Evolutionary conservation across 768 basidiomycete genomes (phyloP), one percentile per base, ranked within the genome.

Genomic region (Dentipellis sp.): DNA sequence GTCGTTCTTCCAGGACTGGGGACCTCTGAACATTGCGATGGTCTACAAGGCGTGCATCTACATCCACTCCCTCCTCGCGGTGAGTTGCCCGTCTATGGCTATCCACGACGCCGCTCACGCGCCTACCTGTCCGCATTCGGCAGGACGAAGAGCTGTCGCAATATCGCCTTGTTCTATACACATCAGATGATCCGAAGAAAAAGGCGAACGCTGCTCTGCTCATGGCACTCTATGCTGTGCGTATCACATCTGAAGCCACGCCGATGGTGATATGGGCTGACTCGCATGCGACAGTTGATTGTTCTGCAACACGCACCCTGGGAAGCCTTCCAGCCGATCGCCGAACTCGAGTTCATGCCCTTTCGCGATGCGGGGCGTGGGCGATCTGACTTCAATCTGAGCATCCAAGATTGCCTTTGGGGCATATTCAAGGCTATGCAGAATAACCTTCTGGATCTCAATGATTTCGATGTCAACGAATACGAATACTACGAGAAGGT

Each of bases 401-500:
- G 78, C 59, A 91, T 97, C 53, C 94, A 97, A 68, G 94, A 95
- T 64, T 91, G 92, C 67, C 75, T 88, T 1, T 90, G 87, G 86
- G 88, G 88, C 16, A 72, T 92, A 59, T 91, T 87, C 83, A 91
- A 91, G 67, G 87, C 86, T 0, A 88, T 90, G 79, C 88, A 95
- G 71, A 89, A 94, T 59, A 85, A 88, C 11, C 77, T 99, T 0
- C 92, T 90, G 71, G 95, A 97, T 64, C 86, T 95, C 79, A 90
- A 92, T 67, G 89, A 91, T 62, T 97, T 98, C 71, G 88, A 84
- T 65, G 82, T 93, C 47, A 87, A 89, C 58, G 93, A 94, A 59
- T 97, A 98, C 67, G 91, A 94, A 69, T 87, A 75, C 67, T 95
- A 94, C 68, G 94, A 97, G 68, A 94, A 94, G 71, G 93, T 94